Evolutionary conservation across 768 basidiomycete species (phyloP).

Genomic region (Psilocybe subaeruginosa): DNA sequence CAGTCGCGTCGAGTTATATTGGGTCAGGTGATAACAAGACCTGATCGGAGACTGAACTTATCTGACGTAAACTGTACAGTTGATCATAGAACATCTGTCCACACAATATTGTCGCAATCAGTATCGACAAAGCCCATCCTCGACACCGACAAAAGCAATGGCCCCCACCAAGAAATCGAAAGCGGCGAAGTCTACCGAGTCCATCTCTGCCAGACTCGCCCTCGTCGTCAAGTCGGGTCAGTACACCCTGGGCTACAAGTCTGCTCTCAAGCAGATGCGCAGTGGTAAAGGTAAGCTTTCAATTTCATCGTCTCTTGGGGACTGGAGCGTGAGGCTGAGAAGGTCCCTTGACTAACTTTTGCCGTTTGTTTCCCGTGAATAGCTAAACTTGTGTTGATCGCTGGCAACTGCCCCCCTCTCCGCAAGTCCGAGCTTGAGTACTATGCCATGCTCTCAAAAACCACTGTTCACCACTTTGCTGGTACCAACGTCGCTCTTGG

Average conservation of each 20-base stretch:
- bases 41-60: slow-evolving; percentile 31
- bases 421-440: slow-evolving; percentile 99
- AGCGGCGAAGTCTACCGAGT: slow-evolving; percentile 90
- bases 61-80: slow-evolving; percentile 35
- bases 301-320: slow-evolving; percentile 65
- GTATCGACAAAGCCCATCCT: slow-evolving; percentile 21
- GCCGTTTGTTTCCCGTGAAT: slow-evolving; percentile 3
- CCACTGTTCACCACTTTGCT: slow-evolving; percentile 95
- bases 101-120: slow-evolving; percentile 4
- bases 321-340: slow-evolving; percentile 99
- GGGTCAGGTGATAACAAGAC: background rate
- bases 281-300: slow-evolving; percentile 87
- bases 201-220: slow-evolving; percentile 87
- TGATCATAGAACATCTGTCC: slow-evolving; percentile 1
- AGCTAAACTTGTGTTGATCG: slow-evolving; percentile 99
- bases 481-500: slow-evolving; percentile 98
- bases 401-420: slow-evolving; percentile 98
- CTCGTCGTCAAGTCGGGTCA: slow-evolving; percentile 99
- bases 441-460: slow-evolving; percentile 99
- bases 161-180: slow-evolving; percentile 96
- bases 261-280: slow-evolving; percentile 97
- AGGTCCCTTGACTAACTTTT: slow-evolving; percentile 86
- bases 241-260: slow-evolving; percentile 97
- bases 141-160: slow-evolving; percentile 55
- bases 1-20: slow-evolving; percentile 5